These are phyloP conservation scores for Xylariaceae sp. DNA, from an alignment of 2,329 filamentous ascomycete genomes.

Conservation along the genomic window DNA sequence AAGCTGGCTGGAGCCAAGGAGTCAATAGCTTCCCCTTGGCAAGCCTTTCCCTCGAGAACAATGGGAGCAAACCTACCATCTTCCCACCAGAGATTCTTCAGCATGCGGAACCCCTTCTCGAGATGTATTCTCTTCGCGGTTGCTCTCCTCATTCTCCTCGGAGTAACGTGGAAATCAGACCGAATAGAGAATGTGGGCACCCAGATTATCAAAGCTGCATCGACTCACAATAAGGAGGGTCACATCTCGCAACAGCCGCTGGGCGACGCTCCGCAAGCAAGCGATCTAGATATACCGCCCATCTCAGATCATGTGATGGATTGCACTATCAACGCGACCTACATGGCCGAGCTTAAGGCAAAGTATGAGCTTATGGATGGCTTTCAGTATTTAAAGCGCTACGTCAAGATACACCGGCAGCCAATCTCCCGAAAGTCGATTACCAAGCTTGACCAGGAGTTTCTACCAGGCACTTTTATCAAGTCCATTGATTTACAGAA, in stretches of 20 bases:
- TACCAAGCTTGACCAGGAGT: slow-evolving; percentile 55
- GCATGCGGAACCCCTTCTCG: slow-evolving; percentile 55
- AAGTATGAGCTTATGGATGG: slow-evolving; percentile 55
- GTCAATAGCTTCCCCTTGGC: slow-evolving; percentile 27
- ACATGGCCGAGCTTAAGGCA: slow-evolving; percentile 52
- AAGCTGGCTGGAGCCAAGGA: slow-evolving; percentile 28
- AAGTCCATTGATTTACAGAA: slow-evolving; percentile 55
- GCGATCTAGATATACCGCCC: slow-evolving; percentile 41
- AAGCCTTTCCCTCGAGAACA: slow-evolving; percentile 31
- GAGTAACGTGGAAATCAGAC: slow-evolving; percentile 49
- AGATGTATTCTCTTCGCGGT: slow-evolving; percentile 52
- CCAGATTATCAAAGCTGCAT: slow-evolving; percentile 49
- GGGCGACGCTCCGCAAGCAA: slow-evolving; percentile 35
- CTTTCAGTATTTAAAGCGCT: slow-evolving; percentile 63
- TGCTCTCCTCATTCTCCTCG: slow-evolving; percentile 50
- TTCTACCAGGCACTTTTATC: slow-evolving; percentile 52
- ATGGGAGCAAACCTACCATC: slow-evolving; percentile 49
- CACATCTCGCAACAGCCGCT: slow-evolving; percentile 41
- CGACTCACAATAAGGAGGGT: slow-evolving; percentile 42
- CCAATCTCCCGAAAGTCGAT: slow-evolving; percentile 57
- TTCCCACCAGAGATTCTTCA: slow-evolving; percentile 51
- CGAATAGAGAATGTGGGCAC: slow-evolving; percentile 47
- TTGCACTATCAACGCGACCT: slow-evolving; percentile 56
- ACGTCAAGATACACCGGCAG: slow-evolving; percentile 57
- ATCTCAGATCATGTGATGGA: slow-evolving; percentile 49